Evolutionary conservation across 1,139 yeast species (phyloP).

Genomic region (Ogataea hybrid): DNA sequence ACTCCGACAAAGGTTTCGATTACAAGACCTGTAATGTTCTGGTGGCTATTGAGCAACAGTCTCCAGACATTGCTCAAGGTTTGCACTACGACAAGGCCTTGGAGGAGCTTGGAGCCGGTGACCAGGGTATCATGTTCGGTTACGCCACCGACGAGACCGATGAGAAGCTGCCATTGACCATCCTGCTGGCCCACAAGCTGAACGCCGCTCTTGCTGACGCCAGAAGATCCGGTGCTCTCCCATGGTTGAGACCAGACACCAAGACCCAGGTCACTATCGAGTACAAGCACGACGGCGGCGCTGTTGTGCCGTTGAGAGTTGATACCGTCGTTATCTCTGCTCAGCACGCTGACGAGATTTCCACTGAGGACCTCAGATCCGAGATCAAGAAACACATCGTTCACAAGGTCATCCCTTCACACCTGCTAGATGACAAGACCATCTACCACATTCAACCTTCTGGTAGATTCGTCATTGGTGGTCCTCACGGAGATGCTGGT

Average conservation of each 20-base stretch:
- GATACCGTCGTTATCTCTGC: slow-evolving; percentile 98
- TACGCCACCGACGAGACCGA: slow-evolving; percentile 99
- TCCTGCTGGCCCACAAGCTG: slow-evolving; percentile 91
- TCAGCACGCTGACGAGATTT: slow-evolving; percentile 94
- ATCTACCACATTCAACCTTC: slow-evolving; percentile 98
- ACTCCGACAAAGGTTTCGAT: slow-evolving; percentile 95
- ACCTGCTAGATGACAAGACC: slow-evolving; percentile 91
- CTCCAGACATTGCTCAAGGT: slow-evolving; percentile 99
- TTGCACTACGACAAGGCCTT: slow-evolving; percentile 94
- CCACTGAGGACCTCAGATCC: slow-evolving; percentile 86
- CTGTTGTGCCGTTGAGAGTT: slow-evolving; percentile 91
- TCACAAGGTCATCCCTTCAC: slow-evolving; percentile 88
- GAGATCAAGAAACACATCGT: slow-evolving; percentile 77
- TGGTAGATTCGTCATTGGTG: slow-evolving; percentile 99
- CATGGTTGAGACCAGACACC: slow-evolving; percentile 99
- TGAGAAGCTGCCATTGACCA: slow-evolving; percentile 94
- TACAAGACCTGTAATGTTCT: slow-evolving; percentile 98
- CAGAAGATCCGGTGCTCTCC: slow-evolving; percentile 91
- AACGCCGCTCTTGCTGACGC: slow-evolving; percentile 97
- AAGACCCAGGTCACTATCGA: slow-evolving; percentile 99
- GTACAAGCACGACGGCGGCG: slow-evolving; percentile 91
- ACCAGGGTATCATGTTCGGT: slow-evolving; percentile 99
- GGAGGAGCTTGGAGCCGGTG: slow-evolving; percentile 99
- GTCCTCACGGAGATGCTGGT: slow-evolving; percentile 99
- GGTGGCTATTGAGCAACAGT: slow-evolving; percentile 99